Percentiles rank a stretch among this genome's conserved stretches.
Evolutionary conservation across 768 basidiomycete species (phyloP).

Genomic region (Cubamyces sp.): DNA sequence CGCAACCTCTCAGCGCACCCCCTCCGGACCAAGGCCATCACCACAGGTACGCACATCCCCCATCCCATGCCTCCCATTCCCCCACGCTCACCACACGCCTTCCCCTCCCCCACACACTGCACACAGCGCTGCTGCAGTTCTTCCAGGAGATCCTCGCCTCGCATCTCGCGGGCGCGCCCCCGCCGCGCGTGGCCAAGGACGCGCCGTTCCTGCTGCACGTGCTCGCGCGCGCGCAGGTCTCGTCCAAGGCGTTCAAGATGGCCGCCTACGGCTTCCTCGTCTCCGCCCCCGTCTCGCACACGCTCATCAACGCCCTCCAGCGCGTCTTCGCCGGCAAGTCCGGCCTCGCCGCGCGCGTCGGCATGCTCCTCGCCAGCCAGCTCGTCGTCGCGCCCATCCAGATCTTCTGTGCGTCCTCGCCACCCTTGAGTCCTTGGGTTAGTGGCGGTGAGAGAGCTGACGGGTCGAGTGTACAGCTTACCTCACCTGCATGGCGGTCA

Average conservation of each 20-base stretch:
- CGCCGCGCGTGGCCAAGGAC: conserved; percentile 52
- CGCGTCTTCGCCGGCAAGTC: conserved; percentile 78
- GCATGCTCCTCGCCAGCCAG: conserved; percentile 77
- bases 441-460: background rate
- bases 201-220: conserved; percentile 54
- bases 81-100: background rate
- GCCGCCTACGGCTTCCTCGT: conserved; percentile 81
- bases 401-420: conserved; percentile 54
- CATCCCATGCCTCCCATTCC: background rate
- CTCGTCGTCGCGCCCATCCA: conserved; percentile 79
- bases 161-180: conserved; percentile 65
- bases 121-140: conserved; percentile 43
- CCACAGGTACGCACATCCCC: conserved; percentile 53
- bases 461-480: conserved; percentile 49
- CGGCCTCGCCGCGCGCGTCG: conserved; percentile 62
- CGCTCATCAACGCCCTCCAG: conserved; percentile 73
- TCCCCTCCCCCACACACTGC: background rate
- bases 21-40: conserved; percentile 79
- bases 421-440: background rate
- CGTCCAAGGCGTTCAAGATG: conserved; percentile 81
- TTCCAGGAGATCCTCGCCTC: conserved; percentile 84
- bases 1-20: conserved; percentile 68
- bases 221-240: conserved; percentile 61
- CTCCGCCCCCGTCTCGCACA: conserved; percentile 81
- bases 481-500: conserved; percentile 80